Evolutionary conservation across 2,329 filamentous ascomycete genomes (phyloP).

Genomic region (Epichloe coenophiala): DNA sequence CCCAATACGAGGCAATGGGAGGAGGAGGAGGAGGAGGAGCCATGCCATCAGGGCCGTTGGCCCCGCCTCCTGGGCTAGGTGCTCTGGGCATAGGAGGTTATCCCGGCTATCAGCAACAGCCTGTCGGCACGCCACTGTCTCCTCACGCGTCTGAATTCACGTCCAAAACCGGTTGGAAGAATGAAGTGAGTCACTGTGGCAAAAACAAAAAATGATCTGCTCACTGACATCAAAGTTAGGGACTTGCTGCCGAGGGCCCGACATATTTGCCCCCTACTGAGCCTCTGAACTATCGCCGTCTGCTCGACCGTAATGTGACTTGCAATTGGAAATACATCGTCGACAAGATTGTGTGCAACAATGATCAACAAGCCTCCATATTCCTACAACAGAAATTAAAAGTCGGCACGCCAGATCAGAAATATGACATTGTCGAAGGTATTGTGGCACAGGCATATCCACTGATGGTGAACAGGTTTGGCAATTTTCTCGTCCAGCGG

Average conservation of each 20-base stretch:
- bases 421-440: conserved; percentile 91
- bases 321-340: conserved; percentile 99
- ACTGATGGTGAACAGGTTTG: conserved; percentile 96
- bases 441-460: conserved; percentile 92
- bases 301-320: conserved; percentile 89
- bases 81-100: conserved; percentile 30
- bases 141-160: conserved; percentile 66
- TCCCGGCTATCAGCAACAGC: conserved; percentile 38
- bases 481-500: conserved; percentile 94
- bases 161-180: conserved; percentile 40
- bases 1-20: conserved; percentile 24
- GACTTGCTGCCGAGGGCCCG: conserved; percentile 40
- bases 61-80: conserved; percentile 20
- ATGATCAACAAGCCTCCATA: conserved; percentile 97
- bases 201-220: neutral
- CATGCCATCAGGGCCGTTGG: conserved; percentile 21
- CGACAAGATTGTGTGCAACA: conserved; percentile 98
- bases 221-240: conserved; percentile 8
- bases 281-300: conserved; percentile 87
- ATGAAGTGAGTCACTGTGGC: conserved; percentile 29
- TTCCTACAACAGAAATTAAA: conserved; percentile 99
- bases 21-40: conserved; percentile 15
- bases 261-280: conserved; percentile 84
- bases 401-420: conserved; percentile 86
- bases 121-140: conserved; percentile 53